These are phyloP conservation scores for Trichophyton benhamiae DNA, from an alignment of 2,329 filamentous ascomycete species.

Conservation along the genomic window DNA sequence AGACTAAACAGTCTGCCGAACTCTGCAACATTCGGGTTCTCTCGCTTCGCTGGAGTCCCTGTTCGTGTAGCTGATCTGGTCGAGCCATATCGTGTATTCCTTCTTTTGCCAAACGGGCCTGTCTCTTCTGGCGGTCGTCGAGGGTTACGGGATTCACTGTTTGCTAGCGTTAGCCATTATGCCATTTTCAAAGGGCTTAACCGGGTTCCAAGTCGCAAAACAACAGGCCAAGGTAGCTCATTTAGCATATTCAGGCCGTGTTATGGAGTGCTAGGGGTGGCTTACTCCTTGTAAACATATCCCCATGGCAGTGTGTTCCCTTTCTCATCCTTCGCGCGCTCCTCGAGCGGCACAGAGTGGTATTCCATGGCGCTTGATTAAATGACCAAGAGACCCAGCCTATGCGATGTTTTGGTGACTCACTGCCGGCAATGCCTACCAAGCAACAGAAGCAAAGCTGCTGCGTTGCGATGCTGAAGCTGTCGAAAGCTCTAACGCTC, in stretches of 20 bases:
- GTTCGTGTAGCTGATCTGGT: conserved; percentile 44
- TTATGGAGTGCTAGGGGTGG: conserved; percentile 10
- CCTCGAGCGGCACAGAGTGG: conserved; percentile 51
- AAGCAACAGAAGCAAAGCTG: neutral
- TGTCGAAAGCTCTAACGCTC: neutral
- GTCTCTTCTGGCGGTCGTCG: conserved; percentile 46
- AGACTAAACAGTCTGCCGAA: conserved; percentile 35
- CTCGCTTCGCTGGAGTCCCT: conserved; percentile 45
- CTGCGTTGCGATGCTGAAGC: neutral
- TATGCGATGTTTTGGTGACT: neutral
- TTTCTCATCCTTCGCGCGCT: conserved; percentile 47
- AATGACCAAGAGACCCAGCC: neutral
- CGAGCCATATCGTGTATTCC: conserved; percentile 34
- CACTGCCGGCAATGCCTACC: neutral
- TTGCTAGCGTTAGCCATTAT: conserved; percentile 8
- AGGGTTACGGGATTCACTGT: conserved; percentile 38
- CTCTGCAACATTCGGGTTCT: conserved; percentile 41
- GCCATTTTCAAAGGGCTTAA: neutral
- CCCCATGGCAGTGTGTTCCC: conserved; percentile 52
- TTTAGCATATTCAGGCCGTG: neutral
- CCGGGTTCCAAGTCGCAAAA: neutral
- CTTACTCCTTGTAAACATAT: conserved; percentile 50
- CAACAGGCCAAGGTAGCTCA: neutral
- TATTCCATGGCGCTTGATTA: conserved; percentile 45
- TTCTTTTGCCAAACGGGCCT: conserved; percentile 48